A percentile compares a stretch with the other conserved stretches of the same genome.
Evolutionary conservation across 177 flowering plant genomes (phyloP).

Genomic region (Vitis hybrid): DNA sequence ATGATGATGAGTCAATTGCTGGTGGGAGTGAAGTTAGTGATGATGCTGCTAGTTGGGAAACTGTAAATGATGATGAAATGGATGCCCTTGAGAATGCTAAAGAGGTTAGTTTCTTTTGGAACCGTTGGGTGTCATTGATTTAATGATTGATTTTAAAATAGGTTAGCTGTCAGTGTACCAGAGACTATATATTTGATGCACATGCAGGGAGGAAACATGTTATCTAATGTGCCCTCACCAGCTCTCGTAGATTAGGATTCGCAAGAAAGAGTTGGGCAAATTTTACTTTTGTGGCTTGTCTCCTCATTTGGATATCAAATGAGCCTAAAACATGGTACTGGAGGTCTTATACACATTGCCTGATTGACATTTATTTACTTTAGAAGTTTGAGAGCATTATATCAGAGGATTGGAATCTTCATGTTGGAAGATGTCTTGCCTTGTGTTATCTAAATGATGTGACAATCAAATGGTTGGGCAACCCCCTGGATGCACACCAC

Average conservation of each 20-base stretch:
- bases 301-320: not conserved
- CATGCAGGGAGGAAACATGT: not conserved
- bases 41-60: constrained; percentile 96
- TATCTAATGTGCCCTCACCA: not conserved
- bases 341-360: not conserved
- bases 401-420: not conserved
- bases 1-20: constrained; percentile 80
- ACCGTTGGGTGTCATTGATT: not conserved
- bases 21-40: constrained; percentile 74
- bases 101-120: constrained; percentile 52
- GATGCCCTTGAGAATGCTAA: constrained; percentile 47
- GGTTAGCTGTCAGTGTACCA: not conserved
- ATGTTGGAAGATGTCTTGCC: too few relatives aligned
- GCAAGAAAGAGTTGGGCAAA: too few relatives aligned
- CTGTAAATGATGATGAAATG: constrained; percentile 79
- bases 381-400: not conserved
- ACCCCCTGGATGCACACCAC: not conserved
- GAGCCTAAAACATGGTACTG: too few relatives aligned
- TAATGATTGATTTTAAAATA: not conserved
- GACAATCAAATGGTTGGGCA: not conserved
- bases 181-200: not conserved
- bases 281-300: too few relatives aligned
- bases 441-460: not conserved
- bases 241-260: too few relatives aligned
- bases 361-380: not conserved